Evolutionary conservation across 345 rosid genomes (phyloP).

Genomic region (Aurinia saxatilis): DNA sequence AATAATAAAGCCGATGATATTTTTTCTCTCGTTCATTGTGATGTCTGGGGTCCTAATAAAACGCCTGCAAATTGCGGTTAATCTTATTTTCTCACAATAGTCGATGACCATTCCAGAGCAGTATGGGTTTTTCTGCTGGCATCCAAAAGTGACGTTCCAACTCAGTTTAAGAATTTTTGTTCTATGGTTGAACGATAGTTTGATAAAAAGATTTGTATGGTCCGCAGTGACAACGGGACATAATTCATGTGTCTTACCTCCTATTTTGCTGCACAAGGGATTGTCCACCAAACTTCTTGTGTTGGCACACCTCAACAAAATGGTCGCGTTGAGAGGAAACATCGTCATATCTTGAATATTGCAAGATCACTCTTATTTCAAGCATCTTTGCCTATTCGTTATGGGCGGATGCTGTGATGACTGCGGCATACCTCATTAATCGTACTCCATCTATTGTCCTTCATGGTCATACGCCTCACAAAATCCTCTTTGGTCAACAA

Average conservation of each 20-base stretch:
- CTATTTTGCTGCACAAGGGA: neutral
- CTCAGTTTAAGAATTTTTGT: neutral
- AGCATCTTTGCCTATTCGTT: neutral
- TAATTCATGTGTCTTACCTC: neutral
- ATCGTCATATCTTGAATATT: neutral
- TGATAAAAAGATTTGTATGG: neutral
- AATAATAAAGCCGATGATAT: too few relatives aligned
- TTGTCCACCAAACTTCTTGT: neutral
- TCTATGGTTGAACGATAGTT: neutral
- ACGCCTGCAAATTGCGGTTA: neutral
- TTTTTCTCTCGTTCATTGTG: neutral
- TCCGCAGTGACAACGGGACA: neutral
- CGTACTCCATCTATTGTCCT: neutral
- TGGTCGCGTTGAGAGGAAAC: neutral
- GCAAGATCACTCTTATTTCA: neutral
- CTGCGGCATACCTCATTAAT: neutral
- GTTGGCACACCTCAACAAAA: neutral
- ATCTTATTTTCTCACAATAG: neutral
- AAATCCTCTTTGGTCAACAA: neutral
- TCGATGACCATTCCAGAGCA: neutral
- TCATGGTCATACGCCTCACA: neutral
- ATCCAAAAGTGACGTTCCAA: neutral
- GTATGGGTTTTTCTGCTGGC: neutral
- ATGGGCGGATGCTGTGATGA: neutral
- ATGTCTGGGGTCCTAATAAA: neutral